A percentile compares a stretch with the other conserved stretches of the same genome.
These are phyloP conservation scores for Paramecium octaurelia DNA, from an alignment of 73 alveolate genomes.

Conservation along the genomic window DNA sequence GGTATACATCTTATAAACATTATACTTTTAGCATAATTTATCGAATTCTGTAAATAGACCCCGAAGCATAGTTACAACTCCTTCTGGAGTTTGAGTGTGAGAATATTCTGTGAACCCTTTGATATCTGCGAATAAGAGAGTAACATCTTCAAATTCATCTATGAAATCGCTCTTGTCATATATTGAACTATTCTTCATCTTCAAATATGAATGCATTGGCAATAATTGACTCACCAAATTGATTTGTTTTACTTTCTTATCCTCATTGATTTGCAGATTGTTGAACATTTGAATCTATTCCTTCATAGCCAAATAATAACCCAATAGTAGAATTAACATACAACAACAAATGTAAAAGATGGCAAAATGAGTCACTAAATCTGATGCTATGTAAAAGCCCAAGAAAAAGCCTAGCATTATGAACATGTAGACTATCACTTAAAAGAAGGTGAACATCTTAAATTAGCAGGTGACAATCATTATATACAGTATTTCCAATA, in stretches of 20 bases:
- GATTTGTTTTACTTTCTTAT: slow-evolving; percentile 4
- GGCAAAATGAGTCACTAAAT: background rate
- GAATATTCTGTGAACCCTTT: slow-evolving; percentile 61
- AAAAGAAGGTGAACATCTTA: background rate
- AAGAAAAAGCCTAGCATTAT: background rate
- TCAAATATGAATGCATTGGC: slow-evolving; percentile 21
- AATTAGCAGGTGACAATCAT: background rate
- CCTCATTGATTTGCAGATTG: slow-evolving; percentile 27
- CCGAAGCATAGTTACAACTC: slow-evolving; percentile 61
- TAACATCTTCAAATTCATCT: slow-evolving; percentile 64
- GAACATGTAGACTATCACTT: background rate
- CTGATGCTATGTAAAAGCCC: background rate
- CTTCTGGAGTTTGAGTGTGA: slow-evolving; percentile 42
- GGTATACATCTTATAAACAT: slow-evolving; percentile 57
- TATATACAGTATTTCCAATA: slow-evolving; percentile 2
- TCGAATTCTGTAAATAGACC: slow-evolving; percentile 58
- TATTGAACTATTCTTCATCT: slow-evolving; percentile 20
- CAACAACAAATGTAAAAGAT: background rate
- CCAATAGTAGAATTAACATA: background rate
- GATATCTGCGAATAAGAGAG: slow-evolving; percentile 62
- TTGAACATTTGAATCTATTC: slow-evolving; percentile 36
- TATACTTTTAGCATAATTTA: slow-evolving; percentile 29
- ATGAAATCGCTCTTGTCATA: slow-evolving; percentile 36
- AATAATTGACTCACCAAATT: slow-evolving; percentile 30
- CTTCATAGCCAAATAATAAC: background rate